Evolutionary conservation across 805 yeast genomes (phyloP), one percentile per base, ranked within the genome.

Genomic region (Saturnispora sekii): DNA sequence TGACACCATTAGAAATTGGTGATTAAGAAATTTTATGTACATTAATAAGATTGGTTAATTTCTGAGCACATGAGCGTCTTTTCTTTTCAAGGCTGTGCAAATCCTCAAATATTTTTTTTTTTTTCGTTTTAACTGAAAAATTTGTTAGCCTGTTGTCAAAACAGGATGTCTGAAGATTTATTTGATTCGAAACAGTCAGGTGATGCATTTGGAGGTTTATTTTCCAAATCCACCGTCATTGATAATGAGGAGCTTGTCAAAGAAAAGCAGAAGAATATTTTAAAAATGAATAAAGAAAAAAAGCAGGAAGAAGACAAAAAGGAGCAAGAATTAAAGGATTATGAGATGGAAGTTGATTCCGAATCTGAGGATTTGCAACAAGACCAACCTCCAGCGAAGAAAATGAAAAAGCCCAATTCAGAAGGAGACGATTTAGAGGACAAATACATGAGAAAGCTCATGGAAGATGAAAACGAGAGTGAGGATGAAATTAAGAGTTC

Each of bases 171-270:
- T 11, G 41, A 34, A n/a, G 34, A 32, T 12, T 21, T 45, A n/a
- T 41, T 45, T 33, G 41, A 40, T n/a, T 34, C 34, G 12, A 36
- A 12, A 16, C 35, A 37, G 14, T 21, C 43, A 6, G 36, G 41
- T 11, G 26, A 31, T 4, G 41, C 41, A 2, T 47, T 43, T 41
- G 49, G 47, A 18, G 53, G 53, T 8, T 62, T 74, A 44, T 65
- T 70, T 45, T 52, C 65, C 31, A 59, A 60, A 38, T 59, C 69
- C 10, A 53, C 72, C 16, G 78, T 80, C 11, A 69, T 80, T n/a
- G 62, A 68, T 51, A 61, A 58, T 56, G 55, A 55, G 37, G 48
- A 53, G 36, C 44, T 60, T 39, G 45, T 60, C 52, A 55, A 60
- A 51, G 49, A 58, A 43, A 52, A 59, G 48, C 50, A 47, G 44